phyloP scores from a whole-genome alignment of 2,329 filamentous ascomycete genomes.

The Sclerotinia spermophila region DNA sequence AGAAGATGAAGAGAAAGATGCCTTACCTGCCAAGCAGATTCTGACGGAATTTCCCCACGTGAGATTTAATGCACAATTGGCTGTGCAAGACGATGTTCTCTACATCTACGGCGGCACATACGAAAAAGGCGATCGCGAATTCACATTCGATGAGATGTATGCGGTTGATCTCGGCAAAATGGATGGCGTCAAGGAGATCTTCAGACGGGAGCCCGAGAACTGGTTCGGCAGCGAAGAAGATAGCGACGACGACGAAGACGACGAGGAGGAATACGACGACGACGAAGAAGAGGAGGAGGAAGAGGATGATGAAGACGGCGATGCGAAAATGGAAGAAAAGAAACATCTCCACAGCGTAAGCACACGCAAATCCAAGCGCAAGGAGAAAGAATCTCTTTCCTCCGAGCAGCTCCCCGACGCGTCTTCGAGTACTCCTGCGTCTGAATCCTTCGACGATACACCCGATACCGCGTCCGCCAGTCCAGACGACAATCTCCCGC shows the following conservation, averaged over 20 bases:
- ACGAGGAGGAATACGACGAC: conserved; percentile 49
- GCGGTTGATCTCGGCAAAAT: conserved; percentile 91
- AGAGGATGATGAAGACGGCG: conserved; percentile 47
- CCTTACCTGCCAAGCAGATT: conserved; percentile 54
- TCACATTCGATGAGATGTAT: conserved; percentile 93
- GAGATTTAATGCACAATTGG: conserved; percentile 85
- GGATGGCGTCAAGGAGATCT: conserved; percentile 90
- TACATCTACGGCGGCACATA: conserved; percentile 96
- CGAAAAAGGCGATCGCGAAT: conserved; percentile 92
- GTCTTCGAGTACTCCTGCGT: conserved; percentile 34
- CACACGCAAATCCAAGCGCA: conserved; percentile 53
- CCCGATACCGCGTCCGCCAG: conserved; percentile 28
- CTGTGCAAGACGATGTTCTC: conserved; percentile 86
- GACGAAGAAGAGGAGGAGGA: conserved; percentile 47
- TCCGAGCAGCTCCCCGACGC: background rate
- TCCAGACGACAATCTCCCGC: conserved; percentile 36
- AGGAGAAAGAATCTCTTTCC: conserved; percentile 45
- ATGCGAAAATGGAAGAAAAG: conserved; percentile 38
- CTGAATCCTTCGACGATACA: conserved; percentile 53
- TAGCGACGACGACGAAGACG: conserved; percentile 54
- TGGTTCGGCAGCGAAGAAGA: conserved; percentile 71
- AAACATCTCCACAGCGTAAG: conserved; percentile 41
- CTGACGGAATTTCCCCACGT: conserved; percentile 82
- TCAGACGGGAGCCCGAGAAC: conserved; percentile 78
- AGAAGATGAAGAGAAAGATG: conserved; percentile 48